phyloP scores from a whole-genome alignment of 352 stramenopile genomes.

The Pythium volutum region DNA sequence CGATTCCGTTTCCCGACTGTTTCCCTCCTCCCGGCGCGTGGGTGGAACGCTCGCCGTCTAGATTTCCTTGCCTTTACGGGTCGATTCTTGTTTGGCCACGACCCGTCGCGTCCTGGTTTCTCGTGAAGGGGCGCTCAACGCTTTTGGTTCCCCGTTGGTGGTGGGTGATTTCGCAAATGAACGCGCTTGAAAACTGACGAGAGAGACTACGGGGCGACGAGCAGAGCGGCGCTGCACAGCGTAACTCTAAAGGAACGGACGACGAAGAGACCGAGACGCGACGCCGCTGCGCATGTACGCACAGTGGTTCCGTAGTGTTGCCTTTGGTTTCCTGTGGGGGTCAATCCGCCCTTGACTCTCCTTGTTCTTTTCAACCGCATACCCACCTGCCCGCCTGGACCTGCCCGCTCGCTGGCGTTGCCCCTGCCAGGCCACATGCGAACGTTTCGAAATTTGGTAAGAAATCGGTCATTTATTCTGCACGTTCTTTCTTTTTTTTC shows the following conservation, averaged over 20 bases:
- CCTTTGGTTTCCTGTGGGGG: neutral
- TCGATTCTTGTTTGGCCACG: conserved; percentile 1
- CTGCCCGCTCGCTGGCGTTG: neutral
- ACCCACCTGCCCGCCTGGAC: neutral
- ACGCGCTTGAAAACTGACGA: too few species aligned
- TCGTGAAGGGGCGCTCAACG: conserved; percentile 7
- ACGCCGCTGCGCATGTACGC: neutral
- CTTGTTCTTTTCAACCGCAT: conserved; percentile 11
- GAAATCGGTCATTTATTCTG: conserved; percentile 24
- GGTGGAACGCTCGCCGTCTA: conserved; percentile 17
- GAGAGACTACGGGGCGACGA: too few species aligned
- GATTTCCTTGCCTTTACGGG: neutral
- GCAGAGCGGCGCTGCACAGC: too few species aligned
- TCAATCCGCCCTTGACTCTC: neutral
- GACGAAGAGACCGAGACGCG: neutral
- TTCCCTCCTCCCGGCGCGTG: conserved; percentile 9
- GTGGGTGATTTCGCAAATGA: too few species aligned
- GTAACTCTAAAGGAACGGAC: neutral
- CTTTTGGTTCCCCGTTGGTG: too few species aligned
- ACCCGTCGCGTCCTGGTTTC: neutral
- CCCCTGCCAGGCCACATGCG: conserved; percentile 12
- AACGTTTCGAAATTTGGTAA: conserved; percentile 32
- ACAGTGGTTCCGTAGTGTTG: neutral
- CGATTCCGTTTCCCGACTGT: conserved; percentile 29
- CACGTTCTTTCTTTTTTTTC: conserved; percentile 30